Conservation (phyloP, 768 basidiomycete genomes). For the Xerocomellus chrysenteron region DNA sequence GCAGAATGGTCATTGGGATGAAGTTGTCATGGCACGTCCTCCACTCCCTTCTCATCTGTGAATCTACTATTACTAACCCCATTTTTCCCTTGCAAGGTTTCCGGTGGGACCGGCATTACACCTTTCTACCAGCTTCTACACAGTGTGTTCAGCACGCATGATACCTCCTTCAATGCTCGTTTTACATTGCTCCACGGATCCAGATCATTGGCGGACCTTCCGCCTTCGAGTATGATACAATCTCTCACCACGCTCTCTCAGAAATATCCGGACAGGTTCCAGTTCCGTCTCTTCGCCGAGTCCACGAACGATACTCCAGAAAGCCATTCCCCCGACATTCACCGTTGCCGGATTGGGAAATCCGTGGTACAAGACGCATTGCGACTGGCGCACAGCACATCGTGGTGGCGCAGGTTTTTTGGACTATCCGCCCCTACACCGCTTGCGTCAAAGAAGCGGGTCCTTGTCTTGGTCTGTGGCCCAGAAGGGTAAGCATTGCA, state of each 20-base stretch:
- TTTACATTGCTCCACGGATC: slow-evolving; percentile 78
- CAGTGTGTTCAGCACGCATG: slow-evolving; percentile 40
- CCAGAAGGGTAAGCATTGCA: slow-evolving; percentile 66
- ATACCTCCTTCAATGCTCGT: slow-evolving; percentile 40
- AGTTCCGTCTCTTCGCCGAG: slow-evolving; percentile 65
- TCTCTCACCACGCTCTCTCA: slow-evolving; percentile 50
- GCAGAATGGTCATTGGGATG: slow-evolving; percentile 66
- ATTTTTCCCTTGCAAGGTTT: slow-evolving; percentile 53
- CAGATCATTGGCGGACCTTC: slow-evolving; percentile 57
- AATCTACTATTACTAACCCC: background rate
- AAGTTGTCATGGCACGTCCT: slow-evolving; percentile 66
- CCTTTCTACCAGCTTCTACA: slow-evolving; percentile 81
- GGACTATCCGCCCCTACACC: slow-evolving; percentile 4
- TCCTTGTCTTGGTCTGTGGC: slow-evolving; percentile 76
- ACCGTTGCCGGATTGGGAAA: slow-evolving; percentile 56
- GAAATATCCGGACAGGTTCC: slow-evolving; percentile 54
- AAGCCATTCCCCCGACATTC: slow-evolving; percentile 27
- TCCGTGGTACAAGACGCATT: slow-evolving; percentile 45
- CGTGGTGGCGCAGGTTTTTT: slow-evolving; percentile 34
- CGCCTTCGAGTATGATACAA: slow-evolving; percentile 60
- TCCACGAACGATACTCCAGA: slow-evolving; percentile 24
- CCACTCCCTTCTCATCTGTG: background rate
- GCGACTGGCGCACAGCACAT: slow-evolving; percentile 21
- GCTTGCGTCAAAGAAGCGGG: slow-evolving; percentile 35
- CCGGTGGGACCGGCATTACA: slow-evolving; percentile 85